Base-by-base conservation (phyloP, 306 rosid genomes). In the Quercus engelmannii region DNA sequence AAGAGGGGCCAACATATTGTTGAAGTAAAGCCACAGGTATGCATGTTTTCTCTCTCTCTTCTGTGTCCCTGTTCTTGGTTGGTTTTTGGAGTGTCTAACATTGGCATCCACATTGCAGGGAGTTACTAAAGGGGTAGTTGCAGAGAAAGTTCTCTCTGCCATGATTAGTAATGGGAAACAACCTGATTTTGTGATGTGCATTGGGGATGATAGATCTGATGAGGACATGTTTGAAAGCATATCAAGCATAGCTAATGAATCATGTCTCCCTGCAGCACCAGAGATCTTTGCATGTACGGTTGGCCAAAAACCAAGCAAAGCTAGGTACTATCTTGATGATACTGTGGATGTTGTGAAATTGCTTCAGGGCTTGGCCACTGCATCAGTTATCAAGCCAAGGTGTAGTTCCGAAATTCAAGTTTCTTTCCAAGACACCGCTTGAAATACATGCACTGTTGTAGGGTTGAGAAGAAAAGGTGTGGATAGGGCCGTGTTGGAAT, bases 201-300 rank as follows among this genome's bases (percentile, higher is more conserved):
- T 93, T 12, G 98, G 98, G 1, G 97, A 93, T 28, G 98, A 91
- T 71, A 79, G 90, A 74, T 91, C 94, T 1, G 98, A 93, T 0
- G 98, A 93, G 85, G 97, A 91, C 77, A 93, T 93, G 98, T 93
- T 93, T 21, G 92, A 87, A 75, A 90, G 93, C 94, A 92, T 93
- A 79, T 78, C 82, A 30, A 85, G 81, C 67, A 85, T 71, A 80
- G 82, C 79, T 4, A 79, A 82, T 19, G 52, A 78, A 52, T 84
- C 81, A 79, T 70, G 82, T 33, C 75, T 85, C 54, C 83, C 85
- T 31, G 61, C 73, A 18, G 74, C 87, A 26, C 89, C 91, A 1
- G 92, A 91, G 81, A 82, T 91, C 71, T 93, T 90, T 78, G 90
- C 98, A 17, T 93, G 97, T 86, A 93, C 97, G 2, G 97, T 93